Conservation (phyloP, 495 filamentous ascomycete species). For the Cladorrhinum samala region DNA sequence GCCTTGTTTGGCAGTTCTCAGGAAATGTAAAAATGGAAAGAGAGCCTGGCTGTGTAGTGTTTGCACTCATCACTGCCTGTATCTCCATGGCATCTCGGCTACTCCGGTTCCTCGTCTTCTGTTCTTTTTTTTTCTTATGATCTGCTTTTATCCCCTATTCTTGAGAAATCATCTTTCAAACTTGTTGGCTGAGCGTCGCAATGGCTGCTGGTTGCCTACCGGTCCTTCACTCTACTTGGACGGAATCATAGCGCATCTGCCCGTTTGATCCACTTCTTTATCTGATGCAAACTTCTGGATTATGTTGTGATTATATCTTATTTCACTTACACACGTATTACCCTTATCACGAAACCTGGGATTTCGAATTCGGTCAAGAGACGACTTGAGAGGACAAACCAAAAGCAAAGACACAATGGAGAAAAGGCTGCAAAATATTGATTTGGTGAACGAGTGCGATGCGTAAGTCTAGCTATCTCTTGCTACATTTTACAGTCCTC, state of each 20-base stretch:
- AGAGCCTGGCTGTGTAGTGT: too few species aligned
- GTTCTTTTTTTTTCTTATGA: neutral
- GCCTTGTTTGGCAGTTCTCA: too few species aligned
- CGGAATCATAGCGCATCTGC: too few species aligned
- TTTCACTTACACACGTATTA: neutral
- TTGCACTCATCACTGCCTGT: too few species aligned
- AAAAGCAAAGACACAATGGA: neutral
- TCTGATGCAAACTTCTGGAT: neutral
- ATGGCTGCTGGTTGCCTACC: neutral
- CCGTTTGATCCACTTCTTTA: neutral
- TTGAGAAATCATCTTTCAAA: too few species aligned
- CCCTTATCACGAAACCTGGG: neutral
- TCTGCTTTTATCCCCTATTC: neutral
- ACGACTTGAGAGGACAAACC: neutral
- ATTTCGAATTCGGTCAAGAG: neutral
- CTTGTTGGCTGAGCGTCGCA: too few species aligned
- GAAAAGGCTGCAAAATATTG: constrained; percentile 22
- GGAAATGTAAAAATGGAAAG: too few species aligned
- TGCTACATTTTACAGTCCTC: neutral
- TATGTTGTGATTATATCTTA: too few species aligned
- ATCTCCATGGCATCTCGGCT: too few species aligned
- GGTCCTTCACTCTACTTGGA: neutral
- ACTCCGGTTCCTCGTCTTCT: too few species aligned
- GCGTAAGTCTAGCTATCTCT: constrained; percentile 38
- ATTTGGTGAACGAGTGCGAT: constrained; percentile 52